Base-by-base conservation (phyloP, 192 early-diverging fungal genomes). In the Rhizophagus clarus region DNA sequence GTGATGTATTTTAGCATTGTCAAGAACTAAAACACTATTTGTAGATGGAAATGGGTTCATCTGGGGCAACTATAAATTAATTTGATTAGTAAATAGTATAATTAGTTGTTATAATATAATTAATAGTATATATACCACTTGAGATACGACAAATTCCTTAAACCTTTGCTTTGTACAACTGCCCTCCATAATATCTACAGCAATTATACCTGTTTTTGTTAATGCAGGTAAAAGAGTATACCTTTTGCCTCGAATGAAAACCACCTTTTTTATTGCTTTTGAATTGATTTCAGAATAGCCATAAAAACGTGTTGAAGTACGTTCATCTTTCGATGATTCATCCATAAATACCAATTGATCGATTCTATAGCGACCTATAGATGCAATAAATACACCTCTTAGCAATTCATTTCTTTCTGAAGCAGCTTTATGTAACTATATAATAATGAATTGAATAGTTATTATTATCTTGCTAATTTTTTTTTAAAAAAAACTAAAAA, bases 401-500 rank as follows among this genome's bases (percentile, higher is more conserved):
- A 74, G 26, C 15, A 74, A 17, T 34, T 74, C 29, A 56, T 74
- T 74, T 29, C 14, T 17, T 29, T 74, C 49, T 24, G 10, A 10
- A 2, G 56, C 56, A 15, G n/a, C 73, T 61, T 74, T 74, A 60
- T 74, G 73, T 74, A 74, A 51, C 51, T n/a, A n/a, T 74, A 29
- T 5, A 31, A 32, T 51, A 74, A 29, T 60, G 4, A 51, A 31
- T 10, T 28, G 26, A 28, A 60, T 47, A 60, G n/a, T n/a, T n/a
- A n/a, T n/a, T n/a, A n/a, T n/a, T n/a, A n/a, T n/a, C n/a, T n/a
- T n/a, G n/a, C n/a, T n/a, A n/a, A n/a, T n/a, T n/a, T 29, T 26
- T n/a, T n/a, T n/a, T n/a, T n/a, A n/a, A n/a, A 74, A n/a, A 60
- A 26, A 74, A 29, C 24, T 29, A 56, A 26, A n/a, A n/a, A n/a